These are phyloP conservation scores for Pisolithus thermaeus DNA, from an alignment of 1,284 basidiomycete species.

Conservation along the genomic window DNA sequence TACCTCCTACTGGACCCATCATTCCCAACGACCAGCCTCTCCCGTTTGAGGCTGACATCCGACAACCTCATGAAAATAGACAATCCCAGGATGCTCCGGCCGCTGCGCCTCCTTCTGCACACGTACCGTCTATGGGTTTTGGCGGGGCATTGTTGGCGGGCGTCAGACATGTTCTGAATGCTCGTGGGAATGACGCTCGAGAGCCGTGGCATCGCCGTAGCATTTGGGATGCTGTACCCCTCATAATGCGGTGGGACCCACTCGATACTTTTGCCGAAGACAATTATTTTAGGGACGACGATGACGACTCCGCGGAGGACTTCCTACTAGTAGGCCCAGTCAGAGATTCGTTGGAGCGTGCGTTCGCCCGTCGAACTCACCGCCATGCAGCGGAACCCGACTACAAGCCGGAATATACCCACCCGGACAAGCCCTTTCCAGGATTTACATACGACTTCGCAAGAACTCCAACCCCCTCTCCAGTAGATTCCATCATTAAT, in stretches of 20 bases:
- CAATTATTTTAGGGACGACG: conserved; percentile 13
- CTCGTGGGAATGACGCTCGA: conserved; percentile 1
- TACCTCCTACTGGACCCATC: conserved; percentile 28
- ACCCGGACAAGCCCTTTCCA: conserved; percentile 44
- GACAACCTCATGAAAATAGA: conserved; percentile 14
- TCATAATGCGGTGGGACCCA: conserved; percentile 27
- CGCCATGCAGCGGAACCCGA: conserved; percentile 28
- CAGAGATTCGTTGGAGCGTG: conserved; percentile 16
- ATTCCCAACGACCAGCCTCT: conserved; percentile 39
- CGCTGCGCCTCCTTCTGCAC: conserved; percentile 46
- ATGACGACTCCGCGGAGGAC: conserved; percentile 12
- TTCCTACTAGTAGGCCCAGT: conserved; percentile 11
- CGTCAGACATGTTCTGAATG: conserved; percentile 30
- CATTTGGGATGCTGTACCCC: conserved; percentile 25
- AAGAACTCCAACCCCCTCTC: conserved; percentile 15
- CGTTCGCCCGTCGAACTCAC: conserved; percentile 13
- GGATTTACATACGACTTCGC: conserved; percentile 66
- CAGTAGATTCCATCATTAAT: conserved; percentile 22
- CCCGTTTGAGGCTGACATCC: conserved; percentile 36
- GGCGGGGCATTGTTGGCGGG: conserved; percentile 61
- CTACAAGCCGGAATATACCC: conserved; percentile 60
- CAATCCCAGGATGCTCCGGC: conserved; percentile 14
- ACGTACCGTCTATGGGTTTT: conserved; percentile 53
- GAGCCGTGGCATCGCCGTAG: conserved; percentile 16
- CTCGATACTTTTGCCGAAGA: conserved; percentile 14